Percentiles rank a stretch among this genome's conserved stretches.
Evolutionary conservation across 371 early-diverging fungal species (phyloP).

Genomic region (Mortierella polycephala): DNA sequence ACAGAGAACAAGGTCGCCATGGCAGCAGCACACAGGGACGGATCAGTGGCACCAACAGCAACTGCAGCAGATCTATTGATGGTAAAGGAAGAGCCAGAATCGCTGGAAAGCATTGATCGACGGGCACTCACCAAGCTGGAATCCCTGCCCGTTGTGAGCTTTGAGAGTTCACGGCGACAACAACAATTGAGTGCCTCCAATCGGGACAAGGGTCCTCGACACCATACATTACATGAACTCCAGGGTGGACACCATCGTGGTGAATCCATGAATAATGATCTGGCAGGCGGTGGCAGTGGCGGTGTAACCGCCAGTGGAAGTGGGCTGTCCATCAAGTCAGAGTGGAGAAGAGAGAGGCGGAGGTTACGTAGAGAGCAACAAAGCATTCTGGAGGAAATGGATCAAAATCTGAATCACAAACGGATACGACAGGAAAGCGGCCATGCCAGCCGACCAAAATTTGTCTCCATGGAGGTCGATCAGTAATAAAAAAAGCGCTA

Average conservation of each 20-base stretch:
- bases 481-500: constrained; percentile 12
- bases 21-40: constrained; percentile 47
- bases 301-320: background rate
- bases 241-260: constrained; percentile 21
- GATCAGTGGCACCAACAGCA: constrained; percentile 10
- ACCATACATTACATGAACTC: constrained; percentile 15
- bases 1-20: constrained; percentile 64
- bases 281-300: constrained; percentile 5
- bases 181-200: constrained; percentile 24
- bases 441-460: constrained; percentile 10
- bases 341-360: constrained; percentile 46
- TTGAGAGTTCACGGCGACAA: constrained; percentile 61
- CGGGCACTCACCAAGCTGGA: constrained; percentile 31
- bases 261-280: constrained; percentile 10
- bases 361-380: constrained; percentile 33
- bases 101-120: constrained; percentile 19
- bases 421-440: constrained; percentile 27
- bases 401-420: constrained; percentile 31
- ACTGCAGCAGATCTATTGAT: constrained; percentile 21
- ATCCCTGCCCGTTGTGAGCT: constrained; percentile 65
- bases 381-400: constrained; percentile 25
- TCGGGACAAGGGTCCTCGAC: constrained; percentile 11
- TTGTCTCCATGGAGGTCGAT: constrained; percentile 47
- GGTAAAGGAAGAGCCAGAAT: constrained; percentile 38
- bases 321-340: constrained; percentile 8